Evolutionary conservation across 768 basidiomycete species (phyloP), one percentile per base, ranked within the genome.

Genomic region (Inosperma sp.): DNA sequence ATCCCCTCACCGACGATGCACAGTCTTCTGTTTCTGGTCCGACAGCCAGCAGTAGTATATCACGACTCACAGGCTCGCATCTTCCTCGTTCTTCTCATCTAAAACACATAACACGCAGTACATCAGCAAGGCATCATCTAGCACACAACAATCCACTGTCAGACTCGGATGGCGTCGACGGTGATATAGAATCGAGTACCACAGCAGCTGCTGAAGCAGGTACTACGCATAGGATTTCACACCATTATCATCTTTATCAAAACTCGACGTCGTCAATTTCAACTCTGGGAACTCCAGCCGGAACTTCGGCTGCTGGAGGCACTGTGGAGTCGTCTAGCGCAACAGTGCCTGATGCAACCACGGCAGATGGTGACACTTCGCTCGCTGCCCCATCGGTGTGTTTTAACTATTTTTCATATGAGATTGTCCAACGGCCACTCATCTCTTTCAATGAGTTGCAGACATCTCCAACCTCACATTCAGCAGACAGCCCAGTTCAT

Each of bases 171-270:
- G 82, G 88, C 48, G 77, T 86, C 66, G 91, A 93, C 61, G 91
- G 91, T 49, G 91, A 93, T 67, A 76, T 93, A 49, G 91, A 93
- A 64, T 86, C 82, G 37, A 84, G 81, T 58, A 82, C 83, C 2
- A 85, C 83, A 7, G 80, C 77, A 19, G 75, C 79, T 26, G 67
- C 71, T 7, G 79, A 80, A 41, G 68, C 65, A 52, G 63, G 67
- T 45, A 52, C 67, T 54, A 58, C 65, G 51, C 62, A 62, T 10
- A 60, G 58, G 41, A 43, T 59, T 19, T 59, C 60, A 52, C 68
- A 60, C 54, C 68, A 69, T 48, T 70, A 70, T 49, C 66, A 74
- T 56, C 72, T 53, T 17, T 36, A 59, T 31, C 56, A 54, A 19
- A 30, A 65, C 43, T 68, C 68, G 33, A 62, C 73, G 14, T 79